Evolutionary conservation across 2,329 filamentous ascomycete genomes (phyloP).

Genomic region (Piedraia hortae): DNA sequence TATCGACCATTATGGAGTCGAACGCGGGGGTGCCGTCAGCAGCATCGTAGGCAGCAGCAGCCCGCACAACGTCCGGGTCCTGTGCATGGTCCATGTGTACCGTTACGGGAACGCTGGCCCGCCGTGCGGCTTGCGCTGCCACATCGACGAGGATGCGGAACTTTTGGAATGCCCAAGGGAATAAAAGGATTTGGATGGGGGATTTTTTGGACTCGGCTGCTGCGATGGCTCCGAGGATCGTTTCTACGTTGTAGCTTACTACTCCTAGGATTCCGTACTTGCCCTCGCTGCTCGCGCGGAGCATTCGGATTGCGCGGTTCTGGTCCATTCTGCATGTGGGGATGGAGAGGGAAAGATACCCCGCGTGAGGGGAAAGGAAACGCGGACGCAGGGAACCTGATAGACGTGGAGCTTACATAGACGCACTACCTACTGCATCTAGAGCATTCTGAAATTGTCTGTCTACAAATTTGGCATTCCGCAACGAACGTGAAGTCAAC

Average conservation of each 20-base stretch:
- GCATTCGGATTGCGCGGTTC: conserved; percentile 9
- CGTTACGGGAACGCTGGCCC: conserved; percentile 17
- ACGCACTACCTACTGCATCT: no score
- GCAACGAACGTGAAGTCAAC: no score
- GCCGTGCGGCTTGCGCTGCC: conserved; percentile 17
- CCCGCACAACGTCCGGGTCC: conserved; percentile 16
- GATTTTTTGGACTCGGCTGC: conserved; percentile 40
- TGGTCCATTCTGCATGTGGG: no score
- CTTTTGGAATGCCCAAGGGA: conserved; percentile 46
- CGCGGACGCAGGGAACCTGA: no score
- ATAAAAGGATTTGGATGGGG: conserved; percentile 43
- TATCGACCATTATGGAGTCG: conserved; percentile 53
- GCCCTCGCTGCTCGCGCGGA: conserved; percentile 8
- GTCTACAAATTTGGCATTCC: no score
- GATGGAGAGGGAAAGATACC: no score
- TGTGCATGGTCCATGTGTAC: conserved; percentile 23
- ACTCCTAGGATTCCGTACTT: conserved; percentile 11
- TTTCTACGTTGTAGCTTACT: conserved; percentile 28
- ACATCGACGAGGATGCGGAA: conserved; percentile 24
- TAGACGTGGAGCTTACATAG: no score
- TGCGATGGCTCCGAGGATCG: conserved; percentile 37
- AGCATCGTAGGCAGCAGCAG: conserved; percentile 4
- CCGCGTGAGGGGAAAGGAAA: no score
- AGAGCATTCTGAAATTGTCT: no score
- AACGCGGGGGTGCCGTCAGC: conserved; percentile 19